Percentiles rank a stretch among this genome's conserved stretches.
Conservation (phyloP, 257 asterid genomes). For the Mitragyna speciosa region DNA sequence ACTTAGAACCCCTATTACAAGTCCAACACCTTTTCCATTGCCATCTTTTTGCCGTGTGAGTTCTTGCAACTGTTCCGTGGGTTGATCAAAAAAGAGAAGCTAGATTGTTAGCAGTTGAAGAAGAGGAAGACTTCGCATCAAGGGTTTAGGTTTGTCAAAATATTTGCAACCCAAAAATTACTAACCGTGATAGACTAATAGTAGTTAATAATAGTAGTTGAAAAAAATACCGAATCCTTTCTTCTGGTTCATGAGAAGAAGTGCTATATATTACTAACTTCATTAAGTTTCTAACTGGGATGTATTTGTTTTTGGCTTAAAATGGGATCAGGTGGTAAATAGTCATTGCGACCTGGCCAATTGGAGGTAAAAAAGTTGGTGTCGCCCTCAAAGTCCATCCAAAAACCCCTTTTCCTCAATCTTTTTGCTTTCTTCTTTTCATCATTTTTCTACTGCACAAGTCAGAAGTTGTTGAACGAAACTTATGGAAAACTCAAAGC, state of each 20-base stretch:
- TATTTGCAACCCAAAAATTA: not conserved
- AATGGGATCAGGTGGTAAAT: slow-evolving; percentile 28
- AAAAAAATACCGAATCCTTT: not conserved
- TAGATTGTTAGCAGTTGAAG: slow-evolving; percentile 11
- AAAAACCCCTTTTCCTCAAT: slow-evolving; percentile 12
- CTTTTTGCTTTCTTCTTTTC: not conserved
- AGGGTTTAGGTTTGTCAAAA: slow-evolving; percentile 15
- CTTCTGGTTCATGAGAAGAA: not conserved
- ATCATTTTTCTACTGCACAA: slow-evolving; percentile 3
- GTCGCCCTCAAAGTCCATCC: not conserved
- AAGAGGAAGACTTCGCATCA: slow-evolving; percentile 14
- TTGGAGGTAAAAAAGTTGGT: slow-evolving; percentile 27
- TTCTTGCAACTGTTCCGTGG: not conserved
- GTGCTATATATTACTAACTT: not conserved
- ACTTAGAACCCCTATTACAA: not conserved
- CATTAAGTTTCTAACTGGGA: not conserved
- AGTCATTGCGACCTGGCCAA: slow-evolving; percentile 12
- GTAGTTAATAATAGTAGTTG: not conserved
- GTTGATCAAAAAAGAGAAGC: not conserved
- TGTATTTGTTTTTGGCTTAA: slow-evolving; percentile 25
- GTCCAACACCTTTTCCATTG: not conserved
- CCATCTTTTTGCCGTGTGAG: not conserved
- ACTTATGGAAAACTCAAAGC: slow-evolving; percentile 34
- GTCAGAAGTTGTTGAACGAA: slow-evolving; percentile 13
- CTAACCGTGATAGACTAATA: not conserved